Base-by-base conservation (phyloP, 1,284 basidiomycete genomes). In the Mrakiaceae sp. region DNA sequence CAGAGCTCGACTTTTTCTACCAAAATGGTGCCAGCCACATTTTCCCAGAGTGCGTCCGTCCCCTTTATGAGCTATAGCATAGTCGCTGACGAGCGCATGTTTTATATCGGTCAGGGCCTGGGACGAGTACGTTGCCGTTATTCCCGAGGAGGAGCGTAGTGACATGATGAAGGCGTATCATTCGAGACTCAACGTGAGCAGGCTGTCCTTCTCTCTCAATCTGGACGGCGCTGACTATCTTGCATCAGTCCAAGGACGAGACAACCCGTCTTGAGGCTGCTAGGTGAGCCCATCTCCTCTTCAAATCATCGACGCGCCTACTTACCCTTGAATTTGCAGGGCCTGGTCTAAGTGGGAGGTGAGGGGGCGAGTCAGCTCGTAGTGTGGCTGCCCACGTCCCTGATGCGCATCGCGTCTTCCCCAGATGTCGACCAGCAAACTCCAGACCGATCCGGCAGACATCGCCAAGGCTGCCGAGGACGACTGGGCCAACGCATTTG, bases 261-360 rank as follows among this genome's bases (percentile, higher is more conserved):
- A 27, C 27, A 27, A 27, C 27, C 2, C 27, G 27, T 27, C 74
- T 87, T 52, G 78, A 72, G 12, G 91, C 91, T 3, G 63, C 63
- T 2, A 53, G 48, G 48, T 55, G 53, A 55, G 53, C 52, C 3
- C 43, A 40, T 16, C 16, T 55, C 53, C 10, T 40, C 14, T 42
- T 4, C 40, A 16, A 27, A 27, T 4, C n/a, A 27, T 53, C 14
- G 1, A 9, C n/a, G 27, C 27, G 27, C 27, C 27, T 27, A 27
- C 27, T 27, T 27, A 27, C 27, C 27, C 27, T 27, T 1, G 92
- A 92, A 27, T 27, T 27, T 27, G 27, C 0, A 87, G 83, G 71
- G 86, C 90, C 1, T 95, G 91, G 91, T 80, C 86, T 3, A 87
- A 85, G 70, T 94, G 89, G 89, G 91, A 94, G 87, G 55, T 64